phyloP scores from a whole-genome alignment of 352 stramenopile species.

The Phytopythium litorale region DNA sequence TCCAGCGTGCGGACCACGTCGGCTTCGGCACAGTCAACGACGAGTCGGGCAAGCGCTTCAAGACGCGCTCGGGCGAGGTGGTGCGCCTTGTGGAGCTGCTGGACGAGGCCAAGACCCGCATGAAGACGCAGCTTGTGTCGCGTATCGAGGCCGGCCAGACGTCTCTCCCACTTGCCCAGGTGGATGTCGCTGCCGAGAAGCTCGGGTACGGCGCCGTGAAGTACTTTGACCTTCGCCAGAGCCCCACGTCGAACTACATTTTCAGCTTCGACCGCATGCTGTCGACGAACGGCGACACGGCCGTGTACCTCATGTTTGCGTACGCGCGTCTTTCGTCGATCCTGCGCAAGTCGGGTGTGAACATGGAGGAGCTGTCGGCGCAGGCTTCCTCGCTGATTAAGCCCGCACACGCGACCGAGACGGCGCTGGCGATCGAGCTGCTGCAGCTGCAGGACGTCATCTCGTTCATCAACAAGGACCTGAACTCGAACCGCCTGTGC shows the following conservation, averaged over 20 bases:
- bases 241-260: conserved; percentile 97
- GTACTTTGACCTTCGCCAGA: conserved; percentile 99
- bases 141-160: conserved; percentile 92
- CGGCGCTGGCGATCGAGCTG: conserved; percentile 93
- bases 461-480: conserved; percentile 91
- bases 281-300: conserved; percentile 98
- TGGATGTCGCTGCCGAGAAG: conserved; percentile 92
- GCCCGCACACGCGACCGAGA: conserved; percentile 80
- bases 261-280: conserved; percentile 99
- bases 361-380: conserved; percentile 67
- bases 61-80: conserved; percentile 97
- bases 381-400: conserved; percentile 53
- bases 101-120: conserved; percentile 95
- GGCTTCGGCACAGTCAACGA: conserved; percentile 87
- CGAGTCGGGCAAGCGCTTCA: conserved; percentile 93
- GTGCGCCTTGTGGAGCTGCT: conserved; percentile 99
- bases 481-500: conserved; percentile 97
- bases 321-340: conserved; percentile 98
- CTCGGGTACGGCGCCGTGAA: conserved; percentile 99
- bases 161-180: conserved; percentile 84
- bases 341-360: conserved; percentile 91
- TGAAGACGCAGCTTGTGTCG: conserved; percentile 91
- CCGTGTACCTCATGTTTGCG: conserved; percentile 99
- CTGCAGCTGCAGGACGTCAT: conserved; percentile 96
- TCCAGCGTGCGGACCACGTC: conserved; percentile 86